Evolutionary conservation across 352 stramenopile genomes (phyloP), one percentile per base, ranked within the genome.

Genomic region (Phytophthora capsici): DNA sequence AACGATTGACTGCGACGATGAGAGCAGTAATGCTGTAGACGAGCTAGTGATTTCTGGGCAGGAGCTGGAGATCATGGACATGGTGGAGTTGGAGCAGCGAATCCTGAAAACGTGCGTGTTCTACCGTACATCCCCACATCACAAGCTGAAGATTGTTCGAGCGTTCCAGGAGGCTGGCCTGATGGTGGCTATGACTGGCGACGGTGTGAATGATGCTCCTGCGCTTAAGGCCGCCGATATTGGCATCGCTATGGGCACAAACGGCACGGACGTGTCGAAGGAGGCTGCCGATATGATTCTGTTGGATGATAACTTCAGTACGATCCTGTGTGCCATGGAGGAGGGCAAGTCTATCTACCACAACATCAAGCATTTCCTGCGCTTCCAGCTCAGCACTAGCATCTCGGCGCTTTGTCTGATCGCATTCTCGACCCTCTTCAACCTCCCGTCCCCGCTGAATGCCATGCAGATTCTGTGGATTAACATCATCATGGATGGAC

Each of bases 141-240:
- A 99, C 70, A 99, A 99, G 59, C 83, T 99, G 12, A 95, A 94
- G 56, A 97, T 99, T 65, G 96, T 99, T 8, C 82, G 88, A 6
- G 95, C 93, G 14, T 84, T 98, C 9, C 95, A 99, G 68, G 77
- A 89, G 43, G 79, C 76, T 16, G 80, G 82, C 2, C 38, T 90
- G 37, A 83, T 90, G 71, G 95, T 99, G 40, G 97, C 96, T 6
- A 98, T 99, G 83, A 99, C 98, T n/a, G 98, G 98, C n/a, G 98
- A 99, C 66, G 98, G 98, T 32, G 98, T 98, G 13, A 99, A 99
- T 77, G 98, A 99, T 78, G 97, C 97, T 6, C 98, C 97, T 17
- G 97, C 98, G 4, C 80, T 99, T 8, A 99, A 99, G 69, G 94
- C 82, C 1, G 95, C 96, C 16, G 94, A 99, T 61, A 98, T 99